These are phyloP conservation scores for Sonneratia caseolaris DNA, from an alignment of 345 rosid genomes.

Conservation along the genomic window DNA sequence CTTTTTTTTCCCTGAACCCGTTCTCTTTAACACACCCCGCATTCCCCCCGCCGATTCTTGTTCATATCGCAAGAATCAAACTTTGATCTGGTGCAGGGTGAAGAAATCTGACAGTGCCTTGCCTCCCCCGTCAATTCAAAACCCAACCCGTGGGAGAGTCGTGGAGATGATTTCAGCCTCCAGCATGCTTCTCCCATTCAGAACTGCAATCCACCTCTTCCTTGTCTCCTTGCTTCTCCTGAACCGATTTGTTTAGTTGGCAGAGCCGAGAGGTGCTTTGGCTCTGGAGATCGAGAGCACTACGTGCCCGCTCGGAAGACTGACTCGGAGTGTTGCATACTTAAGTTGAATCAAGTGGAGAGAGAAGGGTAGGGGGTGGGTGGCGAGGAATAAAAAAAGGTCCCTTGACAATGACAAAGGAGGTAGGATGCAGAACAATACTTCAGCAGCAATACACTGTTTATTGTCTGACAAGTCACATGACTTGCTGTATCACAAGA, in stretches of 20 bases:
- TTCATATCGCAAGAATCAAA: neutral
- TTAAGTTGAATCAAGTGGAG: neutral
- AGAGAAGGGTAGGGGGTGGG: neutral
- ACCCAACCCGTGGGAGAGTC: constrained; percentile 6
- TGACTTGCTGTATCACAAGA: neutral
- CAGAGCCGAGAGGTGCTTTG: neutral
- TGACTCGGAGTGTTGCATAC: neutral
- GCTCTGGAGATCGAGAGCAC: neutral
- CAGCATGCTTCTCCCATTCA: constrained; percentile 22
- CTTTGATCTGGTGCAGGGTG: constrained; percentile 19
- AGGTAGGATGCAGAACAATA: neutral
- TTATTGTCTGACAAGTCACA: neutral
- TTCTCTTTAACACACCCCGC: neutral
- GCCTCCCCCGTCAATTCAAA: constrained; percentile 2
- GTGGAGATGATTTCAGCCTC: constrained; percentile 41
- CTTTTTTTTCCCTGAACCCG: neutral
- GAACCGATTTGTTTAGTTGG: neutral
- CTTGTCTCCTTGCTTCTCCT: constrained; percentile 17
- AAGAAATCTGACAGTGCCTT: constrained; percentile 15
- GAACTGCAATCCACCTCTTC: constrained; percentile 19
- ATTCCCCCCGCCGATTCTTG: neutral
- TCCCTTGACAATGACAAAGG: neutral
- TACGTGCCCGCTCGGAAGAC: neutral
- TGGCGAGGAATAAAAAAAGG: too few species aligned
- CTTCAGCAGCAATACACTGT: neutral